A percentile compares a stretch with the other conserved stretches of the same genome.
These are phyloP conservation scores for Acephala macrosclerotiorum DNA, from an alignment of 2,329 filamentous ascomycete genomes.

Conservation along the genomic window DNA sequence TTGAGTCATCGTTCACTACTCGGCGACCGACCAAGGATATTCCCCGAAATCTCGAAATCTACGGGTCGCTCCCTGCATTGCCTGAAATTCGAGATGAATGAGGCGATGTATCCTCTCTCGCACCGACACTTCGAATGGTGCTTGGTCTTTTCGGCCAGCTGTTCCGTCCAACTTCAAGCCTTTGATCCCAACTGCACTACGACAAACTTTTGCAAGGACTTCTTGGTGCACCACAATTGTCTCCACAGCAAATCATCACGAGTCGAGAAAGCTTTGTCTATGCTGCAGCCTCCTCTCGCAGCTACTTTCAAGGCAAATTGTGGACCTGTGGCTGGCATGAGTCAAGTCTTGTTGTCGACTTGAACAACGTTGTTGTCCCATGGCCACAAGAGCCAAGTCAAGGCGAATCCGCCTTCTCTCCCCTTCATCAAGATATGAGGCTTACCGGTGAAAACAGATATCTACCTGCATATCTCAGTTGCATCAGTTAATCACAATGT, in stretches of 20 bases:
- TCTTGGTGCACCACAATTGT: background rate
- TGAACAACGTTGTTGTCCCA: background rate
- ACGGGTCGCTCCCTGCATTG: background rate
- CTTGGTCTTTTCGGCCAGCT: background rate
- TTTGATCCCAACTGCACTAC: background rate
- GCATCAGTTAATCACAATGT: background rate
- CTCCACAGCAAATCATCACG: background rate
- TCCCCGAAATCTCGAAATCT: background rate
- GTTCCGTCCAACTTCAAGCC: background rate
- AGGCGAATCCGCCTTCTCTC: background rate
- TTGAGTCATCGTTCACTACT: background rate
- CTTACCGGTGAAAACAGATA: conserved; percentile 2
- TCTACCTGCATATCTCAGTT: background rate
- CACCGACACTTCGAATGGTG: background rate
- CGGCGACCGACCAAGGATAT: background rate
- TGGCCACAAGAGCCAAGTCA: background rate
- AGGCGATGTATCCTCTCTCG: background rate
- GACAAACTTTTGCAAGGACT: background rate
- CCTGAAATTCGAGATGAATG: background rate
- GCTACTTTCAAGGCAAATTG: background rate
- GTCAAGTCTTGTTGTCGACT: conserved; percentile 7
- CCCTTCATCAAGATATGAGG: background rate
- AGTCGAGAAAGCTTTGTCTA: background rate
- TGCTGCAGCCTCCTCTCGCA: background rate
- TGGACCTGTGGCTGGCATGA: background rate